phyloP scores from a whole-genome alignment of 352 stramenopile species.

The Globisporangium recalcitrans region DNA sequence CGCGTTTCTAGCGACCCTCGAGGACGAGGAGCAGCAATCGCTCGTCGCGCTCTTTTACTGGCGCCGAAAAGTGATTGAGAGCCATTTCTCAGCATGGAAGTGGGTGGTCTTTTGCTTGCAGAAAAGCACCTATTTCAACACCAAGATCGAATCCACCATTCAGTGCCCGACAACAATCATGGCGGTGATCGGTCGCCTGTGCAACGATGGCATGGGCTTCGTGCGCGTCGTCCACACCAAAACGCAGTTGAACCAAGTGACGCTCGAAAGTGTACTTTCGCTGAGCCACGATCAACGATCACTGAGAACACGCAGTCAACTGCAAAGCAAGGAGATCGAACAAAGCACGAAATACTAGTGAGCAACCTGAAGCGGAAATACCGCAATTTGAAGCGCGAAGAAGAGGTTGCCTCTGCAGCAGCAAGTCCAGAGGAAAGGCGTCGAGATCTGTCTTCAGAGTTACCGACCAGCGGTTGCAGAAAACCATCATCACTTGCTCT shows the following conservation, averaged over 20 bases:
- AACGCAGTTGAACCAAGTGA: background rate
- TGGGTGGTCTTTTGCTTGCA: constrained; percentile 12
- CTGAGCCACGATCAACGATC: background rate
- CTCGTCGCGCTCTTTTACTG: constrained; percentile 44
- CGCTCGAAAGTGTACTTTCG: background rate
- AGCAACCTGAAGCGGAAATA: constrained; percentile 11
- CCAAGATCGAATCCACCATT: background rate
- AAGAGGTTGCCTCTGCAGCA: background rate
- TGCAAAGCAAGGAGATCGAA: background rate
- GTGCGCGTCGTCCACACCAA: background rate
- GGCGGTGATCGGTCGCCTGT: too few relatives aligned
- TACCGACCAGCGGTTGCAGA: background rate
- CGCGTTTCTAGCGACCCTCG: constrained; percentile 25
- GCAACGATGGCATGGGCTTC: background rate
- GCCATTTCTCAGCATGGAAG: constrained; percentile 42
- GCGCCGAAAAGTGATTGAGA: constrained; percentile 32
- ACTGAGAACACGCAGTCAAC: background rate
- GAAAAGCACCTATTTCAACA: background rate
- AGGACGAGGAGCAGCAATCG: constrained; percentile 36
- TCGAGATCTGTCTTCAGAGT: background rate
- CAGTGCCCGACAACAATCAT: background rate
- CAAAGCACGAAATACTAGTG: constrained; percentile 1
- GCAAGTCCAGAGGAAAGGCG: background rate
- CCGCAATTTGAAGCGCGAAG: constrained; percentile 8
- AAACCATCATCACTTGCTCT: background rate